Evolutionary conservation across 1,284 basidiomycete species (phyloP).

Genomic region (Trametes sp.): DNA sequence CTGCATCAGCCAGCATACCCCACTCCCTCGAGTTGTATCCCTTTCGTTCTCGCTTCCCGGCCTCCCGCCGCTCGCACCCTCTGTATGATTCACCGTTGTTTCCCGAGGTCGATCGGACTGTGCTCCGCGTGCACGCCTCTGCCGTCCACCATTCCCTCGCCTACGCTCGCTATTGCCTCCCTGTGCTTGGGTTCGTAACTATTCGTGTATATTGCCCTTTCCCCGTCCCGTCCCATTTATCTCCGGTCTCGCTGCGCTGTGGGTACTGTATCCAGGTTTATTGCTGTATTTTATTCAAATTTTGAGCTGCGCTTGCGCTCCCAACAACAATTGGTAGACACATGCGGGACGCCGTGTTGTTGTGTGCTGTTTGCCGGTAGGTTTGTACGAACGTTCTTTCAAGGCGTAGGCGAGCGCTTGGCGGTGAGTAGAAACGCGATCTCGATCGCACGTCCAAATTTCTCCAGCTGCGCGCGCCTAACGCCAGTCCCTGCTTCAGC

Average conservation of each 20-base stretch:
- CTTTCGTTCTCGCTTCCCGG: conserved; percentile 15
- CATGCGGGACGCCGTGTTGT: too few species aligned
- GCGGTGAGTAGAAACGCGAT: conserved; percentile 17
- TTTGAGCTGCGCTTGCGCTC: conserved; percentile 10
- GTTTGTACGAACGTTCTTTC: not conserved
- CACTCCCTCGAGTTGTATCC: conserved; percentile 31
- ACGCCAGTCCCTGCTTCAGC: not conserved
- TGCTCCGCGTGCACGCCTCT: not conserved
- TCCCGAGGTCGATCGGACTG: conserved; percentile 19
- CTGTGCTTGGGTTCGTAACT: conserved; percentile 14
- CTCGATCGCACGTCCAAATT: conserved; percentile 28
- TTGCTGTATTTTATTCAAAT: conserved; percentile 30
- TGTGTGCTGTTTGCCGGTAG: too few species aligned
- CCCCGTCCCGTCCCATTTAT: conserved; percentile 1
- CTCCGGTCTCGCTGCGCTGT: conserved; percentile 14
- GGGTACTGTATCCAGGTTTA: conserved; percentile 32
- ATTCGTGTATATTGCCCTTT: conserved; percentile 29
- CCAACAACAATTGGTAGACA: not conserved
- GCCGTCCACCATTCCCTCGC: conserved; percentile 14
- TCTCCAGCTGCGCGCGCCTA: conserved; percentile 19
- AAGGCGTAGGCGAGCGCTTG: not conserved
- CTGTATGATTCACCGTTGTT: conserved; percentile 20
- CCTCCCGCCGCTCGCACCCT: conserved; percentile 2
- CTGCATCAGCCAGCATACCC: conserved; percentile 26
- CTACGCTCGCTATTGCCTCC: conserved; percentile 25